Evolutionary conservation across 176 grass and related monocot species (phyloP), one percentile per base, ranked within the genome.

Genomic region (Thinopyrum elongatum): DNA sequence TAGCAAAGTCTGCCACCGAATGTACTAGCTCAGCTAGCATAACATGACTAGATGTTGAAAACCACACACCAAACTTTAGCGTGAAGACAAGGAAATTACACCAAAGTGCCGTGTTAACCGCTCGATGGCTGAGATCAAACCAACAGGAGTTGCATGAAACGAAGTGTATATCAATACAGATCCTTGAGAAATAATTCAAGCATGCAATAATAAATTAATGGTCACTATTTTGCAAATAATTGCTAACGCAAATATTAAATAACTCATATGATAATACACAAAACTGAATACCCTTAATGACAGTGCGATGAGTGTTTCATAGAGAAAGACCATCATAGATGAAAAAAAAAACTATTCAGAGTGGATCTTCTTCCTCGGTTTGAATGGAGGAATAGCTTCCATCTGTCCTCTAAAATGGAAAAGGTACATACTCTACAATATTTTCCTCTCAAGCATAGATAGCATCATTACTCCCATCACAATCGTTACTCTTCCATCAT

Each of bases 41-140:
- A 91, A 99, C 94, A 93, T 99, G 97, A 87, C 97, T 99, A 57
- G 97, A 96, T 87, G 97, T 99, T 44, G 88, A n/a, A 79, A 99
- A 82, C 92, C 94, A 99, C 67, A 97, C 94, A 36, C 97, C 94
- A 82, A 96, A 96, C 84, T 99, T 99, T 6, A 99, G 88, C 29
- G 92, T 96, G 84, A 99, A 97, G 83, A 99, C 97, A 9, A 99
- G 97, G 87, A 99, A 99, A 88, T 99, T 99, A 76, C 97, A 96
- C 90, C 94, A 96, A 57, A 99, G 77, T 89, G 94, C 94, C 8
- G 85, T 97, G 79, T 82, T 96, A 90, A 99, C 97, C 42, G 97
- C 97, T 87, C 89, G 90, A 84, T 99, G 97, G 84, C 92, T 99
- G 90, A 78, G 83, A 46, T 70, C 61, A 86, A 84, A 76, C 38